Evolutionary conservation across 2,329 filamentous ascomycete genomes (phyloP).

Genomic region (Tympanopsis confertula): DNA sequence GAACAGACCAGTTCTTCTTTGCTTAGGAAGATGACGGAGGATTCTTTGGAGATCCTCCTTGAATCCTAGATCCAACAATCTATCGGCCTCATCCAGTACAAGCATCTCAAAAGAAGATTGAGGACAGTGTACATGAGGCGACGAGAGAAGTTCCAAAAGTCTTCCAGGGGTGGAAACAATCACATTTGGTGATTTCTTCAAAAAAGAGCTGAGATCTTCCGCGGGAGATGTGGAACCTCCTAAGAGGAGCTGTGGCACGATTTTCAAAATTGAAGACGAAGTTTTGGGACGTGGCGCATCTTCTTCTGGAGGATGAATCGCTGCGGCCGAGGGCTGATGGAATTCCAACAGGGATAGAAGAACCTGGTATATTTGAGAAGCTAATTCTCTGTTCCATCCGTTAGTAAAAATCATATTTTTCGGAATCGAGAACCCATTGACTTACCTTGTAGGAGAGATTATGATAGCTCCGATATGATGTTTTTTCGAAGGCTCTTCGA

Average conservation of each 20-base stretch:
- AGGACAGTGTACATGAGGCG: constrained; percentile 55
- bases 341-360: constrained; percentile 51
- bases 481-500: constrained; percentile 59
- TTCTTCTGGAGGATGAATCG: constrained; percentile 17
- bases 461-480: constrained; percentile 63
- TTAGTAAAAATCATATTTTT: background rate
- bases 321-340: constrained; percentile 47
- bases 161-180: constrained; percentile 61
- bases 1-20: constrained; percentile 61
- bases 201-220: constrained; percentile 56
- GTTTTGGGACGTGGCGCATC: constrained; percentile 12
- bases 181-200: constrained; percentile 55
- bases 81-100: constrained; percentile 63
- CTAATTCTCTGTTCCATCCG: constrained; percentile 49
- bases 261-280: constrained; percentile 6
- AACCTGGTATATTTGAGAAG: constrained; percentile 58
- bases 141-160: constrained; percentile 55
- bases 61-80: constrained; percentile 65
- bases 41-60: constrained; percentile 62
- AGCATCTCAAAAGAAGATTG: constrained; percentile 62
- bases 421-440: too few relatives aligned
- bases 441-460: constrained; percentile 38
- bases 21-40: constrained; percentile 54
- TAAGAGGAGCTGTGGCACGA: constrained; percentile 57
- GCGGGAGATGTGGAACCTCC: constrained; percentile 52